Evolutionary conservation across 768 basidiomycete species (phyloP).

Genomic region (Pisolithus orientalis): DNA sequence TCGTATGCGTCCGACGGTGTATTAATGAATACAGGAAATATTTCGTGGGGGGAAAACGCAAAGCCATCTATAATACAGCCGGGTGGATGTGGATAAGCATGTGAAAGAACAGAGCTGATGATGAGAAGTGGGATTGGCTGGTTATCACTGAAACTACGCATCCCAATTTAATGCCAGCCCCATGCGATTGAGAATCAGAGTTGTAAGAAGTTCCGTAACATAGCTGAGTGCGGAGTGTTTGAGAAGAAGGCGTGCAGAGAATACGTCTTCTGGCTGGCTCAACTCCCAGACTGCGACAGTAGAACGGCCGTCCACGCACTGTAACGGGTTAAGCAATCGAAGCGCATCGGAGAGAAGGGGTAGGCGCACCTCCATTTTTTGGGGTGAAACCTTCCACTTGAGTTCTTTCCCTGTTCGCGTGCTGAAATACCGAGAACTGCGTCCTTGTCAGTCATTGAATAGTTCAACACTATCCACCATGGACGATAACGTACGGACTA

Average conservation of each 20-base stretch:
- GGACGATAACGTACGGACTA: conserved; percentile 49
- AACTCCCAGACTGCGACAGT: conserved; percentile 65
- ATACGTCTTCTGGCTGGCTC: conserved; percentile 48
- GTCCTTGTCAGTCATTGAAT: background rate
- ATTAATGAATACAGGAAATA: background rate
- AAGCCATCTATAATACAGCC: background rate
- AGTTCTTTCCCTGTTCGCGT: conserved; percentile 62
- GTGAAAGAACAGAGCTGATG: conserved; percentile 1
- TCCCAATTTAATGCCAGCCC: conserved; percentile 54
- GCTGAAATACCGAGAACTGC: conserved; percentile 69
- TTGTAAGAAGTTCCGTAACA: conserved; percentile 74
- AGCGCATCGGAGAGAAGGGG: background rate
- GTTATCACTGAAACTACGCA: conserved; percentile 1
- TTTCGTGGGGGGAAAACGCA: background rate
- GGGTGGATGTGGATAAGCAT: background rate
- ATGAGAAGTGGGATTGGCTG: conserved; percentile 4
- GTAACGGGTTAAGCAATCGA: conserved; percentile 2
- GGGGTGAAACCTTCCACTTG: conserved; percentile 65
- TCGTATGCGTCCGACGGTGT: background rate
- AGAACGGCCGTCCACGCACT: conserved; percentile 63
- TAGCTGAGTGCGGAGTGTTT: conserved; percentile 50
- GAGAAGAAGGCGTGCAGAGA: conserved; percentile 55
- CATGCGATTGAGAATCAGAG: conserved; percentile 69
- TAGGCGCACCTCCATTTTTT: conserved; percentile 61
- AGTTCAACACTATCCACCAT: background rate